A percentile compares a stretch with the other conserved stretches of the same genome.
phyloP scores from a whole-genome alignment of 164 flowering plant genomes.

The Litsea cubeba region DNA sequence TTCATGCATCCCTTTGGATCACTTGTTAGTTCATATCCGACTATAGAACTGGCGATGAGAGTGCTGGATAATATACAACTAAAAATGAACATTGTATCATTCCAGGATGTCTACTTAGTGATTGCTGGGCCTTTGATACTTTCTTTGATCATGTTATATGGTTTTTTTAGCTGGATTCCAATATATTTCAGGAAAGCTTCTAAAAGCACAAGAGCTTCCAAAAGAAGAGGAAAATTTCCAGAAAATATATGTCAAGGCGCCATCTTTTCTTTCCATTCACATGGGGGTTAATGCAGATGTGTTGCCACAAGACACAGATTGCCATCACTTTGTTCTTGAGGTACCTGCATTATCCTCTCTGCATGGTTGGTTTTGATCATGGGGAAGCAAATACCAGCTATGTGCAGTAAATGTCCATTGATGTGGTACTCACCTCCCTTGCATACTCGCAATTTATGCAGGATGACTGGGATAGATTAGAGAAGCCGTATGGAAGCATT shows the following conservation, averaged over 20 bases:
- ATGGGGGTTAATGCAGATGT: slow-evolving; percentile 88
- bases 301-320: slow-evolving; percentile 88
- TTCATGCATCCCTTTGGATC: background rate
- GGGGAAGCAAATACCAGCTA: background rate
- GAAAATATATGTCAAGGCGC: slow-evolving; percentile 83
- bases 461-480: slow-evolving; percentile 73
- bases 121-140: background rate
- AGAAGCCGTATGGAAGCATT: slow-evolving; percentile 90
- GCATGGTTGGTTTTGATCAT: background rate
- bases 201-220: slow-evolving; percentile 65
- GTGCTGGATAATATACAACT: background rate
- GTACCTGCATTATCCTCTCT: slow-evolving; percentile 29
- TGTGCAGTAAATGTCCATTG: background rate
- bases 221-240: slow-evolving; percentile 86
- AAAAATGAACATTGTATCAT: background rate
- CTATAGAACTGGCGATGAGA: background rate
- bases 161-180: background rate
- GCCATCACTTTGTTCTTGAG: slow-evolving; percentile 98
- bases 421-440: background rate
- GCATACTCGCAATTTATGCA: slow-evolving; percentile 19
- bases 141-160: background rate
- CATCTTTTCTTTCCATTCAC: slow-evolving; percentile 97
- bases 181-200: slow-evolving; percentile 58
- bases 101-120: background rate
- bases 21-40: background rate